Percentiles rank a stretch among this genome's conserved stretches.
Evolutionary conservation across 2,329 filamentous ascomycete species (phyloP).

Genomic region (Madurella fahalii): DNA sequence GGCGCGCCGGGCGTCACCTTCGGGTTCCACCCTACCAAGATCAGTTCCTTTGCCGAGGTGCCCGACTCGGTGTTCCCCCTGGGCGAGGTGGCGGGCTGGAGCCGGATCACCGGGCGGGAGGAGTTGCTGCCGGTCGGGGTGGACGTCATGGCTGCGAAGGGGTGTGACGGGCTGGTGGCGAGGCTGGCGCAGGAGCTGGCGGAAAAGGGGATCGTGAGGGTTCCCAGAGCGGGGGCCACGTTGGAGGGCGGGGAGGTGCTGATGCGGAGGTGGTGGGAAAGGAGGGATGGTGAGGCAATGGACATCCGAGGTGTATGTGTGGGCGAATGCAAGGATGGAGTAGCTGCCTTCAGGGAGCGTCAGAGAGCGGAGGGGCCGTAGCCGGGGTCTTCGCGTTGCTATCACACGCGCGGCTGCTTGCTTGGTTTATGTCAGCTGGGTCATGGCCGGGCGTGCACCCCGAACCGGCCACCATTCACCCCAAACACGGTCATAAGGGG

Average conservation of each 20-base stretch:
- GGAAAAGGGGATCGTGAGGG: slow-evolving; percentile 43
- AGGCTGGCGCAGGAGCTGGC: slow-evolving; percentile 50
- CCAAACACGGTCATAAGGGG: no score
- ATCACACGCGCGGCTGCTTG: no score
- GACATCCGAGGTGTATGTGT: no score
- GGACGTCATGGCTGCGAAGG: slow-evolving; percentile 53
- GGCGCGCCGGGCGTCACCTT: slow-evolving; percentile 41
- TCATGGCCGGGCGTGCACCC: no score
- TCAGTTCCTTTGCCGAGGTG: slow-evolving; percentile 34
- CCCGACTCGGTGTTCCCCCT: slow-evolving; percentile 42
- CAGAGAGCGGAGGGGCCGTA: no score
- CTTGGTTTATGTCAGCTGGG: no score
- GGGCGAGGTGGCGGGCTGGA: slow-evolving; percentile 35
- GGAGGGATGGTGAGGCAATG: no score
- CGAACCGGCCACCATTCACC: no score
- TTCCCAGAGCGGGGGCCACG: slow-evolving; percentile 40
- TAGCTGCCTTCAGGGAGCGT: no score
- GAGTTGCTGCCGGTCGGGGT: slow-evolving; percentile 55
- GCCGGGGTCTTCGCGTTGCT: no score
- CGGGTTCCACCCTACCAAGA: slow-evolving; percentile 40
- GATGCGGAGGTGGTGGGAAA: slow-evolving; percentile 13
- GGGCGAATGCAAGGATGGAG: no score
- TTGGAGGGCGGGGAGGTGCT: slow-evolving; percentile 17
- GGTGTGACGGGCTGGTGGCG: slow-evolving; percentile 58
- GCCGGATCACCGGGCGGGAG: slow-evolving; percentile 41